Evolutionary conservation across 31 red algal genomes (phyloP).

Genomic region (Endocladia muricata): DNA sequence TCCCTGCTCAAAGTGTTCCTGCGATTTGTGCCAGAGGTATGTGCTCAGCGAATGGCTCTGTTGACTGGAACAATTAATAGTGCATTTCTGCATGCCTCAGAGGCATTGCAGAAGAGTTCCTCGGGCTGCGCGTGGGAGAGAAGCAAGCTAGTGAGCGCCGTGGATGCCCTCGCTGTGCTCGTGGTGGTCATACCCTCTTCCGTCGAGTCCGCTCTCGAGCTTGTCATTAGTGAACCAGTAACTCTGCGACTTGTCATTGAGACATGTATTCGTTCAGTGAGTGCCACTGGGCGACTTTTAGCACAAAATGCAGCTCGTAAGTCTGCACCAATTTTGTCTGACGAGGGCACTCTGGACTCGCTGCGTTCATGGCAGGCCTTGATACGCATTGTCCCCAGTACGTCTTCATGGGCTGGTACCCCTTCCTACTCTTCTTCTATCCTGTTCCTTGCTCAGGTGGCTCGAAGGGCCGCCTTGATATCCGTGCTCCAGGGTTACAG

Average conservation of each 20-base stretch:
- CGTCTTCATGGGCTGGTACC: slow-evolving; percentile 24
- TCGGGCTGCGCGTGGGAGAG: slow-evolving; percentile 40
- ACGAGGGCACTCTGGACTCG: slow-evolving; percentile 43
- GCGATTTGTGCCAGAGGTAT: slow-evolving; percentile 29
- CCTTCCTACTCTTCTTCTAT: slow-evolving; percentile 47
- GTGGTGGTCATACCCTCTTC: slow-evolving; percentile 25
- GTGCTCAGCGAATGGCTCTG: slow-evolving; percentile 31
- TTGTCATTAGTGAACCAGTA: slow-evolving; percentile 21
- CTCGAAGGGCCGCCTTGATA: slow-evolving; percentile 33
- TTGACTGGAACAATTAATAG: slow-evolving; percentile 52
- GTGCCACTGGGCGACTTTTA: slow-evolving; percentile 39
- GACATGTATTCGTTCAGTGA: slow-evolving; percentile 43
- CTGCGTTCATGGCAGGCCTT: slow-evolving; percentile 44
- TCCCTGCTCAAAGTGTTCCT: slow-evolving; percentile 36
- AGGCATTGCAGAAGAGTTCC: slow-evolving; percentile 24
- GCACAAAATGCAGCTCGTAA: slow-evolving; percentile 34
- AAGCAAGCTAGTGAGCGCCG: slow-evolving; percentile 42
- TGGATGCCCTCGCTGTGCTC: slow-evolving; percentile 26
- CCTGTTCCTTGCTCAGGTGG: slow-evolving; percentile 38
- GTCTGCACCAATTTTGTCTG: slow-evolving; percentile 37
- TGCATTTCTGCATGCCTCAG: slow-evolving; percentile 38
- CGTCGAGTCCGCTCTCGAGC: slow-evolving; percentile 11
- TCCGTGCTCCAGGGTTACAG: slow-evolving; percentile 43
- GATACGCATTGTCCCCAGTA: slow-evolving; percentile 27
- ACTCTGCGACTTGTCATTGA: slow-evolving; percentile 44